phyloP scores from a whole-genome alignment of 2,329 filamentous ascomycete genomes.

The Penicillium sp. region DNA sequence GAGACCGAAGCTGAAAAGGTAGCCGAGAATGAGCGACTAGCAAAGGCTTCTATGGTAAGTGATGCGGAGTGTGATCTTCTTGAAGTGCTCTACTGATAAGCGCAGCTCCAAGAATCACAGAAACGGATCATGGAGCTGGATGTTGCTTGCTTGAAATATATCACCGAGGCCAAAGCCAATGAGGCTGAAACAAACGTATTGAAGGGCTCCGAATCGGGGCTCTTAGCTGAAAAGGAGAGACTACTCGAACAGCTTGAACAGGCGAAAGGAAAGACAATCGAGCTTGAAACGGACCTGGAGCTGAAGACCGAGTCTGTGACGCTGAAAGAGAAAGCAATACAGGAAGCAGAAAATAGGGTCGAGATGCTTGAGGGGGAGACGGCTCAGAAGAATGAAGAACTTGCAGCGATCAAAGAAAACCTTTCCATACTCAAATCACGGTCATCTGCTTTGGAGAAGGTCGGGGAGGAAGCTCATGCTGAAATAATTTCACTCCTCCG shows the following conservation, averaged over 20 bases:
- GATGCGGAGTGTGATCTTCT: no score
- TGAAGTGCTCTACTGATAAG: slow-evolving; percentile 14
- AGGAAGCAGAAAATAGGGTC: slow-evolving; percentile 18
- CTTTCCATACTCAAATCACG: slow-evolving; percentile 16
- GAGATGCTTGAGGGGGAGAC: slow-evolving; percentile 17
- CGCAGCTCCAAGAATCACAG: slow-evolving; percentile 24
- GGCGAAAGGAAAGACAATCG: slow-evolving; percentile 19
- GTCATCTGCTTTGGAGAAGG: slow-evolving; percentile 19
- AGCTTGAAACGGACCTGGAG: slow-evolving; percentile 22
- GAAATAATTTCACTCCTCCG: slow-evolving; percentile 28
- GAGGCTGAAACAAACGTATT: slow-evolving; percentile 24
- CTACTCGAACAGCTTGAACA: slow-evolving; percentile 24
- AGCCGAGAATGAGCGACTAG: slow-evolving; percentile 11
- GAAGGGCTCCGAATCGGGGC: slow-evolving; percentile 21
- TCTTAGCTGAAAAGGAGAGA: slow-evolving; percentile 17
- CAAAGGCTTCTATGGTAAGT: slow-evolving; percentile 24
- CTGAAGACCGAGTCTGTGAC: slow-evolving; percentile 7
- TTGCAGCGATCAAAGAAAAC: slow-evolving; percentile 11
- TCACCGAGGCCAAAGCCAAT: slow-evolving; percentile 13
- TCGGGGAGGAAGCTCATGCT: slow-evolving; percentile 22
- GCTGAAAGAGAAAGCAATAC: not conserved
- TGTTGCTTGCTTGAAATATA: slow-evolving; percentile 12
- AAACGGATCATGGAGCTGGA: slow-evolving; percentile 23
- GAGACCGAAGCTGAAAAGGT: slow-evolving; percentile 23
- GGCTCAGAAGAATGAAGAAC: slow-evolving; percentile 34